These are phyloP conservation scores for Mycena capillaripes DNA, from an alignment of 768 basidiomycete species.

Conservation along the genomic window DNA sequence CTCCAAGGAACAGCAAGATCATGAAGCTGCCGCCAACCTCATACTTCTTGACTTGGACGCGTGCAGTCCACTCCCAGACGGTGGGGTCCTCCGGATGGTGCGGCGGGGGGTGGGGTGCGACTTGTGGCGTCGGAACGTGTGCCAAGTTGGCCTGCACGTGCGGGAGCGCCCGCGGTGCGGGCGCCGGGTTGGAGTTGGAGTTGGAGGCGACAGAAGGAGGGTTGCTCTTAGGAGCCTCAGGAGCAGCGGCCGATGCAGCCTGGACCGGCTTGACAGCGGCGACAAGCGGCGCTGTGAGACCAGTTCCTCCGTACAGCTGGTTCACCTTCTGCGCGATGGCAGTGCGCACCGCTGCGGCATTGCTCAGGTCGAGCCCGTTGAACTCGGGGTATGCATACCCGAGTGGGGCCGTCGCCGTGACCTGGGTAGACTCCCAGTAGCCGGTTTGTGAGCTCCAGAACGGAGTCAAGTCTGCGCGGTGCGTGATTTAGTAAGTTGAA, in stretches of 20 bases:
- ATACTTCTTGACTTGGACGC: constrained; percentile 57
- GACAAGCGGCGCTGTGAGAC: neutral
- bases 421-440: constrained; percentile 56
- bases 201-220: neutral
- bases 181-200: neutral
- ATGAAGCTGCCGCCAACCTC: constrained; percentile 58
- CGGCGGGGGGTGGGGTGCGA: neutral
- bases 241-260: neutral
- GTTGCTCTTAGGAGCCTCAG: neutral
- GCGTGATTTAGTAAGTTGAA: neutral
- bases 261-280: neutral
- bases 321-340: constrained; percentile 55
- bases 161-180: neutral
- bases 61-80: constrained; percentile 59
- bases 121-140: no score
- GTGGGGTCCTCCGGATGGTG: neutral
- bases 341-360: constrained; percentile 42
- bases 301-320: constrained; percentile 48
- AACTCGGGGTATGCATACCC: constrained; percentile 69
- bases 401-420: constrained; percentile 47
- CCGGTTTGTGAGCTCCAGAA: constrained; percentile 56
- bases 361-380: constrained; percentile 50
- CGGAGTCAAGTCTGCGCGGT: constrained; percentile 56
- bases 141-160: neutral
- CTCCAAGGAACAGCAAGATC: constrained; percentile 63